These are phyloP conservation scores for Tephrocybe sp. DNA, from an alignment of 768 basidiomycete genomes.

Conservation along the genomic window DNA sequence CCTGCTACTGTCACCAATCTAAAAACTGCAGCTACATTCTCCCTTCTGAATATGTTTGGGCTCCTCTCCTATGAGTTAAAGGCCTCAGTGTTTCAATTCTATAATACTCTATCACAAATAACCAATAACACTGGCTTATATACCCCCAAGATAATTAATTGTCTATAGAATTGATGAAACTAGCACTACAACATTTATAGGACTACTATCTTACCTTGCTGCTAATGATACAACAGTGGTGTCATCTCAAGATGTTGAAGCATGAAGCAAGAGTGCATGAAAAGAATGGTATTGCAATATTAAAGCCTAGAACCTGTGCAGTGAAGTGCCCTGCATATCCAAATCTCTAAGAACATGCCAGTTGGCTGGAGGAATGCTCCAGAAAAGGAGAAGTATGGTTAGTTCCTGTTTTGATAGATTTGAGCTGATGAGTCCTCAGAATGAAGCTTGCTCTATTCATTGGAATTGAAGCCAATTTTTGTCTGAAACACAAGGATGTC, in stretches of 20 bases:
- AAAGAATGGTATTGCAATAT: constrained; percentile 10
- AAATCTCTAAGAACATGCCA: constrained; percentile 23
- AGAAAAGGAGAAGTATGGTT: constrained; percentile 11
- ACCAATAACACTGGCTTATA: constrained; percentile 14
- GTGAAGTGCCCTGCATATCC: constrained; percentile 30
- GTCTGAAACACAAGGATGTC: constrained; percentile 26
- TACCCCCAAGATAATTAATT: constrained; percentile 4
- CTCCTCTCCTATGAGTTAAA: constrained; percentile 13
- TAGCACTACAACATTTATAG: no score
- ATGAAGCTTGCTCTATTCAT: constrained; percentile 26
- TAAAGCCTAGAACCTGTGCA: constrained; percentile 19
- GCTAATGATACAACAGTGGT: constrained; percentile 15
- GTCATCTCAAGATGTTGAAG: constrained; percentile 16
- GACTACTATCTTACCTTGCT: constrained; percentile 14
- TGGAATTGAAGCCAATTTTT: constrained; percentile 32
- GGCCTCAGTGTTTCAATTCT: constrained; percentile 12
- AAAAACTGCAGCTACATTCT: constrained; percentile 13
- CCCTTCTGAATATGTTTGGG: constrained; percentile 9
- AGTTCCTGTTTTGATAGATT: neutral
- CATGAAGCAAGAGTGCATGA: constrained; percentile 15
- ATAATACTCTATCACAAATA: constrained; percentile 5
- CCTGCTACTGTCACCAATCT: constrained; percentile 8
- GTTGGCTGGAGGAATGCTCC: constrained; percentile 17
- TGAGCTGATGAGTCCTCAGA: constrained; percentile 4
- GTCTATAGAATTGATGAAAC: neutral